Conservation (phyloP, 176 grass and related monocot species). For the Phoenix roebelenii region DNA sequence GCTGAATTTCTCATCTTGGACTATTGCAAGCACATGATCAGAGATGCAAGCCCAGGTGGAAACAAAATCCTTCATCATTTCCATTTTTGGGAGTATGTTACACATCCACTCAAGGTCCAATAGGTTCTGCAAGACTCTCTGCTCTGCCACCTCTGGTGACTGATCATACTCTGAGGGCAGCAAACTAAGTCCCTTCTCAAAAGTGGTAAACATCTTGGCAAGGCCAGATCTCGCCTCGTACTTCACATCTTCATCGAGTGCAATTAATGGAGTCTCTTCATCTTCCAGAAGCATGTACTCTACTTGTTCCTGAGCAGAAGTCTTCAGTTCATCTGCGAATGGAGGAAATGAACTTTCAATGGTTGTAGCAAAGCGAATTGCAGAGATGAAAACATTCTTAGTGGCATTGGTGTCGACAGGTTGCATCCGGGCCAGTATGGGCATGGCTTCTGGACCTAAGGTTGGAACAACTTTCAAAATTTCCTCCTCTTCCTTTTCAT, state of each 20-base stretch:
- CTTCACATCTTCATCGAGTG: constrained; percentile 69
- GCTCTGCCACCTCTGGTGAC: constrained; percentile 50
- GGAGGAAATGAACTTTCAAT: constrained; percentile 39
- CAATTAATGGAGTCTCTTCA: constrained; percentile 56
- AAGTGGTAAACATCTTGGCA: constrained; percentile 35
- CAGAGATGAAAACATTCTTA: constrained; percentile 82
- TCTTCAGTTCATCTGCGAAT: constrained; percentile 72
- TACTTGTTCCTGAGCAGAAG: constrained; percentile 91
- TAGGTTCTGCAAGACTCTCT: constrained; percentile 48
- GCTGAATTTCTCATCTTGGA: constrained; percentile 45
- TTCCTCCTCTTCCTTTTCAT: constrained; percentile 86
- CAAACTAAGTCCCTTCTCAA: constrained; percentile 37
- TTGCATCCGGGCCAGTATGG: constrained; percentile 52
- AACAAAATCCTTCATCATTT: constrained; percentile 78
- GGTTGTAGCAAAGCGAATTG: constrained; percentile 57
- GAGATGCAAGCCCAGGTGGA: constrained; percentile 63
- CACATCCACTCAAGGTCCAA: constrained; percentile 75
- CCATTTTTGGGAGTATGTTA: constrained; percentile 52
- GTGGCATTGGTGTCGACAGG: constrained; percentile 37
- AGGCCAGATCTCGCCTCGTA: constrained; percentile 44
- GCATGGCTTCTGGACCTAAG: constrained; percentile 41
- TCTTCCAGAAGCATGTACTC: constrained; percentile 93
- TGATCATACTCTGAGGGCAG: constrained; percentile 42
- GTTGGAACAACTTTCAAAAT: constrained; percentile 47
- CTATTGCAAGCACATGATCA: constrained; percentile 31